These are phyloP conservation scores for Hanseniaspora clermontiae DNA, from an alignment of 805 yeast genomes.

Conservation along the genomic window DNA sequence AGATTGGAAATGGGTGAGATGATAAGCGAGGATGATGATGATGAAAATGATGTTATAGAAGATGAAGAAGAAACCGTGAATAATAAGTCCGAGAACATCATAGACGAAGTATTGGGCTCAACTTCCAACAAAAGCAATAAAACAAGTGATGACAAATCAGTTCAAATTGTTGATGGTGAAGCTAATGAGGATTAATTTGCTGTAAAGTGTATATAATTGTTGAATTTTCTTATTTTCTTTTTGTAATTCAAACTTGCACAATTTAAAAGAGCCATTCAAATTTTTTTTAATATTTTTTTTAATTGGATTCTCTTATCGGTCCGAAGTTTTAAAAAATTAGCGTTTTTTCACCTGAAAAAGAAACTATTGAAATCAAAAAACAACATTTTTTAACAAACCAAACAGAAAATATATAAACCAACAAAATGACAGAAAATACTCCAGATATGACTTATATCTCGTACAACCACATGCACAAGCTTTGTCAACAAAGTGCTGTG, in stretches of 20 bases:
- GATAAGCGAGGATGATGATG: conserved; percentile 25
- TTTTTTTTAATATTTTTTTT: too few relatives aligned
- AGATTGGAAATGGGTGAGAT: conserved; percentile 41
- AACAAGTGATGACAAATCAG: background rate
- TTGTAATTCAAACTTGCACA: too few relatives aligned
- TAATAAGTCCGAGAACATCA: conserved; percentile 32
- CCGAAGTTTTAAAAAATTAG: too few relatives aligned
- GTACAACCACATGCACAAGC: conserved; percentile 70
- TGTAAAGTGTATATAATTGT: background rate
- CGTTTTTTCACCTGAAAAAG: too few relatives aligned
- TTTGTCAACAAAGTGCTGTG: conserved; percentile 57
- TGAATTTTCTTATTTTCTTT: background rate
- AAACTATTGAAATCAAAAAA: too few relatives aligned
- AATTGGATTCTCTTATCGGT: too few relatives aligned
- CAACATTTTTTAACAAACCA: too few relatives aligned
- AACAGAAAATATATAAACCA: too few relatives aligned
- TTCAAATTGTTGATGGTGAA: conserved; percentile 15
- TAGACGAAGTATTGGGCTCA: conserved; percentile 19
- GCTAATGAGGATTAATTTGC: conserved; percentile 18
- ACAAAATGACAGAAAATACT: conserved; percentile 19
- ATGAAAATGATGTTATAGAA: conserved; percentile 22
- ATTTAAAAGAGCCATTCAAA: too few relatives aligned
- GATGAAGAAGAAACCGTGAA: conserved; percentile 24
- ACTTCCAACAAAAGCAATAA: background rate
- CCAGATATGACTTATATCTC: conserved; percentile 48